Evolutionary conservation across 1,139 yeast genomes (phyloP), one percentile per base, ranked within the genome.

Genomic region (Taphrina populina): DNA sequence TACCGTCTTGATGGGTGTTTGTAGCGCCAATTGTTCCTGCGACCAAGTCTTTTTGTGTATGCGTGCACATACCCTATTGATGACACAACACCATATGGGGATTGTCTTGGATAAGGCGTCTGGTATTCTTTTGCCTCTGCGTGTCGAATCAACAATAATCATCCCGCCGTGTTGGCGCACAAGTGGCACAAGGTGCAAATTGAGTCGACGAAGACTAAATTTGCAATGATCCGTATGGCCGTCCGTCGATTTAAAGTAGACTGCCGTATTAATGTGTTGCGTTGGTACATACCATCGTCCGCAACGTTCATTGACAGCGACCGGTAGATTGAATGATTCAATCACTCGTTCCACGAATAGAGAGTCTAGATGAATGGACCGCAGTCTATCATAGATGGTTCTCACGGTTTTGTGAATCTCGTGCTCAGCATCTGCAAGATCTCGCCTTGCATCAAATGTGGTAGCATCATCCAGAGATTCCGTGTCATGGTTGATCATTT

Each of bases 41-140:
- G 73, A 2, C 67, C 21, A 2, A 40, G 46, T 20, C n/a, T 43
- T 24, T 11, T 37, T 26, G 4, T 21, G 47, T 13, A 44, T 34
- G n/a, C 29, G 21, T 1, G 65, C 78, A 59, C 74, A 75, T 64
- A 80, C 68, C 30, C 70, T 69, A 65, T 84, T 85, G 24, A 88
- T 60, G 4, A 87, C 92, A 0, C 92, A 85, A 69, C 95, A 85
- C 96, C 96, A 88, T 1, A 86, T 84, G 0, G 96, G 96, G 1
- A 88, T 74, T 0, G 96, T 88, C 64, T 88, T 88, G 64, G 88
- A 82, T 7, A 87, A 70, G 0, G 96, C 85, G 69, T 88, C 96
- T 0, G 96, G 95, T 69, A 88, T 81, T 30, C 78, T 70, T 65
- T 88, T 88, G 1, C 96, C 95, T 52, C 88, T 73, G 61, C 95